phyloP scores from a whole-genome alignment of 1,284 basidiomycete genomes.

The Psilocybe mexicana region DNA sequence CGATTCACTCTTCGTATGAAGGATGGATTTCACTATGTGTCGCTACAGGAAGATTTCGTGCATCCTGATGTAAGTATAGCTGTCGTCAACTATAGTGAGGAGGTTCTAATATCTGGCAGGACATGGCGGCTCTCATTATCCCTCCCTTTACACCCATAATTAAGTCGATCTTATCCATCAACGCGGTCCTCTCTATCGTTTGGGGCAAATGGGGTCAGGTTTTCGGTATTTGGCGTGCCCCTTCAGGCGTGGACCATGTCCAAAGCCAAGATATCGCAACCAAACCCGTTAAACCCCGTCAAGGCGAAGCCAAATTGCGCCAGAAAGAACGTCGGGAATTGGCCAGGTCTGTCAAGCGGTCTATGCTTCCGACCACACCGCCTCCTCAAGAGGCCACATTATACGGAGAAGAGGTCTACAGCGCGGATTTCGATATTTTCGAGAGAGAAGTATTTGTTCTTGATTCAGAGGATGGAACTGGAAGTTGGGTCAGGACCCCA shows the following conservation, averaged over 20 bases:
- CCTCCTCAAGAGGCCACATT: not conserved
- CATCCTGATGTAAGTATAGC: slow-evolving; percentile 17
- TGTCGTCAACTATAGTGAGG: not conserved
- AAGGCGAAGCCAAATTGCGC: slow-evolving; percentile 3
- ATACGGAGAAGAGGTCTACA: not conserved
- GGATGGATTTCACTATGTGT: slow-evolving; percentile 16
- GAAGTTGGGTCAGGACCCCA: not conserved
- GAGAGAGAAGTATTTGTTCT: slow-evolving; percentile 1
- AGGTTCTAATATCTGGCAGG: not conserved
- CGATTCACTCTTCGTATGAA: slow-evolving; percentile 16
- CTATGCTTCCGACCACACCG: not conserved
- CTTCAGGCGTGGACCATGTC: slow-evolving; percentile 8
- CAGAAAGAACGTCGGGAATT: slow-evolving; percentile 6
- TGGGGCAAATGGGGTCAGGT: slow-evolving; percentile 8
- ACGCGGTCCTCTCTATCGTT: not conserved
- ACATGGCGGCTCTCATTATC: slow-evolving; percentile 2
- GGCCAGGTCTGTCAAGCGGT: slow-evolving; percentile 1
- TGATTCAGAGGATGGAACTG: not conserved
- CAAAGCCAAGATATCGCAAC: slow-evolving; percentile 1
- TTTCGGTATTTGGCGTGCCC: slow-evolving; percentile 9
- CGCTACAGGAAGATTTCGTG: slow-evolving; percentile 19
- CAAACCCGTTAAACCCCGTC: slow-evolving; percentile 1
- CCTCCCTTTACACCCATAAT: slow-evolving; percentile 7
- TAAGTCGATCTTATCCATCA: not conserved
- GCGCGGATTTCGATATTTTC: slow-evolving; percentile 3